A percentile compares a stretch with the other conserved stretches of the same genome.
Conservation (phyloP, 805 yeast genomes). For the Ascoidea tarda region DNA sequence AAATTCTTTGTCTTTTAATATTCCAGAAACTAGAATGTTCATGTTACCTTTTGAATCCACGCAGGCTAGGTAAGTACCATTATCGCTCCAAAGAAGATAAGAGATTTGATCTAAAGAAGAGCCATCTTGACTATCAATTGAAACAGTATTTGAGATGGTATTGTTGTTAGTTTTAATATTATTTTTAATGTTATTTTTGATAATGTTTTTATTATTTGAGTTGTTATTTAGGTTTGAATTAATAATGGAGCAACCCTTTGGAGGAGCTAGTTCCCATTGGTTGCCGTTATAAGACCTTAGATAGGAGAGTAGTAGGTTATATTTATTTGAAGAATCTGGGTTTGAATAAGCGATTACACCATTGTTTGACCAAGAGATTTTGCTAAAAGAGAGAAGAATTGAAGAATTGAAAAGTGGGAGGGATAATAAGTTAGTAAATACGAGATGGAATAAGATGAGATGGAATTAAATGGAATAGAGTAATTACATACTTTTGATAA, state of each 20-base stretch:
- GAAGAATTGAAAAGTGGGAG: too few relatives aligned
- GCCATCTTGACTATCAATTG: conserved; percentile 9
- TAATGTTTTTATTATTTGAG: neutral
- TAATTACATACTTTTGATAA: too few relatives aligned
- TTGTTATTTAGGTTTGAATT: neutral
- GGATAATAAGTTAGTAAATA: too few relatives aligned
- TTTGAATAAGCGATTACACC: conserved; percentile 68
- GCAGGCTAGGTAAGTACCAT: conserved; percentile 72
- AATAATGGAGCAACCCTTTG: conserved; percentile 13
- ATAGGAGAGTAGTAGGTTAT: conserved; percentile 40
- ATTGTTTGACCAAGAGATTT: conserved; percentile 66
- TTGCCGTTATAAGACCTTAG: conserved; percentile 64
- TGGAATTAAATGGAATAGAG: too few relatives aligned
- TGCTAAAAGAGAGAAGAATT: conserved; percentile 1
- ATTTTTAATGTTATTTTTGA: too few relatives aligned
- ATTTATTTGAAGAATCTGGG: conserved; percentile 19
- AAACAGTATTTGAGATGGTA: neutral
- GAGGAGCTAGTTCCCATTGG: conserved; percentile 58
- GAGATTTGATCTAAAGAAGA: conserved; percentile 21
- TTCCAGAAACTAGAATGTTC: conserved; percentile 40
- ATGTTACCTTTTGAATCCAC: conserved; percentile 61
- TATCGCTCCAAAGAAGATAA: conserved; percentile 57
- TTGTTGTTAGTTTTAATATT: conserved; percentile 1
- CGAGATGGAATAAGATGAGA: too few relatives aligned
- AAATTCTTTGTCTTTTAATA: conserved; percentile 16